Evolutionary conservation across 2,329 filamentous ascomycete genomes (phyloP).

Genomic region (Calycina herbarum): DNA sequence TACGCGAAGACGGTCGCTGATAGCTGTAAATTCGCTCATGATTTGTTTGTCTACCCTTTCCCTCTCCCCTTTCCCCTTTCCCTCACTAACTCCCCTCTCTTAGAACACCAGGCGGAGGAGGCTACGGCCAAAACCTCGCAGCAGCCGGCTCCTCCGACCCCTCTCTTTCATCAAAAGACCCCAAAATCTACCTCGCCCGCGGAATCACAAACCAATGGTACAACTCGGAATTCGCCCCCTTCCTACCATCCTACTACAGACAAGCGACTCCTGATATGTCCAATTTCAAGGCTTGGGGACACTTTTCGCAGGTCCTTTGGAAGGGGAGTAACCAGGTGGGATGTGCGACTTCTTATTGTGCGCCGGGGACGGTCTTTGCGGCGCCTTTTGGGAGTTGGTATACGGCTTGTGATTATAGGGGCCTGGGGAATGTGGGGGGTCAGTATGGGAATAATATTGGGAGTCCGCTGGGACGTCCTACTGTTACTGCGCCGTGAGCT

Average conservation of each 20-base stretch:
- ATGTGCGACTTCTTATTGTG: neutral
- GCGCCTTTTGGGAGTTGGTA: neutral
- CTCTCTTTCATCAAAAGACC: neutral
- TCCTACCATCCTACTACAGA: neutral
- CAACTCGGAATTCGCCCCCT: neutral
- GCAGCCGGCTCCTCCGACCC: neutral
- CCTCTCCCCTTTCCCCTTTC: neutral
- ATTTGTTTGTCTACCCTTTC: neutral
- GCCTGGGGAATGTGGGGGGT: too few species aligned
- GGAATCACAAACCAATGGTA: conserved; percentile 1
- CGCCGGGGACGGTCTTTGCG: neutral
- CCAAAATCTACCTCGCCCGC: neutral
- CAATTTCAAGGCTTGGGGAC: neutral
- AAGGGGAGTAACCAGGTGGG: neutral
- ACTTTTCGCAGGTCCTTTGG: neutral
- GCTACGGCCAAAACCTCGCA: conserved; percentile 1
- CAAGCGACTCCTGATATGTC: neutral
- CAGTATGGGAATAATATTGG: too few species aligned
- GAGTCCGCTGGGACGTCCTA: too few species aligned
- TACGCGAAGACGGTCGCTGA: neutral
- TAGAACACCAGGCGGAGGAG: neutral
- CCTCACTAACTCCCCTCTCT: neutral
- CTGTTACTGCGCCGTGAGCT: too few species aligned
- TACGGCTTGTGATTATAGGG: too few species aligned
- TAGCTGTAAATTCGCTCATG: neutral